Base-by-base conservation (phyloP, 371 early-diverging fungal species). In the Fennellomyces sp. region DNA sequence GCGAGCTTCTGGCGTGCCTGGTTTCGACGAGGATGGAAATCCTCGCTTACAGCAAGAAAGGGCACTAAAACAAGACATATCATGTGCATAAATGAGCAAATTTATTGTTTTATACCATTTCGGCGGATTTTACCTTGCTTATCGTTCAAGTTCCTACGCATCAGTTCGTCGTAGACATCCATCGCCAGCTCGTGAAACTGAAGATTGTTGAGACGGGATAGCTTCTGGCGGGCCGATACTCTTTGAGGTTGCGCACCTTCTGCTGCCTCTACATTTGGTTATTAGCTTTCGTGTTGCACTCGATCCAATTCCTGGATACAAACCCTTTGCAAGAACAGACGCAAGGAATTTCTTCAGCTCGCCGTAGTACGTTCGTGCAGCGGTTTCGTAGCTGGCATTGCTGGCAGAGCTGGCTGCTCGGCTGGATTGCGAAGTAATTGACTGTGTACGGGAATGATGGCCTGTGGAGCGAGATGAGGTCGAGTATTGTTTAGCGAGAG, bases 1-100 rank as follows among this genome's bases (percentile, higher is more conserved):
- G 97, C 95, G 7, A 98, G 83, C 68, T 98, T 98, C 67, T 97
- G 96, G 30, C 98, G 85, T 1, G 97, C 98, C 69, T 97, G 97
- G 78, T 98, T 98, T 47, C 97, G 87, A 75, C 96, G 95, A 11
- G 93, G 95, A 68, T 96, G 96, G 71, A 90, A 97, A 29, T 92
- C 91, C 62, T 88, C 88, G 19, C 89, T 78, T 26, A 93, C 84
- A 6, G 91, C 84, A 52, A 97, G 78, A 76, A 92, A 96, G 2
- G 97, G 95, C 15, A 89, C 95, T 94, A 45, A n/a, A 33, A 26
- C 26, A 56, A 35, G 36, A 48, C 5, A 59, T 29, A 41, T 52
- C 35, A 33, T 33, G 35, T 33, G 35, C 35, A 33, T 33, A 33
- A 33, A 33, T 33, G 35, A 33, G 35, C 35, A 33, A 33, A 33